Evolutionary conservation across 176 grass and related monocot species (phyloP).

Genomic region (Chrysopogon serrulatus): DNA sequence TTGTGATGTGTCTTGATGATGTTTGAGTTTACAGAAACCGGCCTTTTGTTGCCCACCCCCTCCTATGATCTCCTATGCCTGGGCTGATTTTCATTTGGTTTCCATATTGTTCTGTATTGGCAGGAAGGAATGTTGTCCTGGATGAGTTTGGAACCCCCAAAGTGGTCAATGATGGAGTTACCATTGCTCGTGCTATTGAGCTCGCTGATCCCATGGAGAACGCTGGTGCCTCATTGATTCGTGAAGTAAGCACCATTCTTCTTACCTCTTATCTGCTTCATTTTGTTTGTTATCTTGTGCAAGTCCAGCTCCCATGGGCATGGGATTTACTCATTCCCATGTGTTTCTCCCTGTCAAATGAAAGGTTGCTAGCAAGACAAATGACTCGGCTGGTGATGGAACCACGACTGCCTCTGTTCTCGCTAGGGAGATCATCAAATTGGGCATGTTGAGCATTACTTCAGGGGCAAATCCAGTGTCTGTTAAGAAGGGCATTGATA

Average conservation of each 20-base stretch:
- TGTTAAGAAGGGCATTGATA: constrained; percentile 91
- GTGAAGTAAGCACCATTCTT: constrained; percentile 45
- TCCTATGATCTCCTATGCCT: not conserved
- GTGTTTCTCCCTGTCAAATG: not conserved
- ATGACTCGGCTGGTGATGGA: constrained; percentile 86
- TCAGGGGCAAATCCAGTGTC: constrained; percentile 93
- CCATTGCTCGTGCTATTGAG: constrained; percentile 82
- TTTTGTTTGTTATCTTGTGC: not conserved
- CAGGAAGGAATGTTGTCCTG: constrained; percentile 92
- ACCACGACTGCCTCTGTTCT: constrained; percentile 89
- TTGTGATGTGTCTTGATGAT: not conserved
- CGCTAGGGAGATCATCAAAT: constrained; percentile 83
- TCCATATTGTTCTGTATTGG: not conserved
- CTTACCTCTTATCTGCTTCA: not conserved
- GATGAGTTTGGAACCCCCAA: constrained; percentile 91
- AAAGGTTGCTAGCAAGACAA: constrained; percentile 95
- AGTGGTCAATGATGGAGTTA: constrained; percentile 91
- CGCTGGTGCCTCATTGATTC: constrained; percentile 80
- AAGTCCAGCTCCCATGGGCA: not conserved
- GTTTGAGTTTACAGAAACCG: not conserved
- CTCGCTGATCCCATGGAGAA: constrained; percentile 97
- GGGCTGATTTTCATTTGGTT: not conserved
- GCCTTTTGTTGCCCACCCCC: not conserved
- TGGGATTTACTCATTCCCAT: not conserved
- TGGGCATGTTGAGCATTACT: constrained; percentile 74